These are phyloP conservation scores for Litsea cubeba DNA, from an alignment of 164 flowering plant species.

Conservation along the genomic window DNA sequence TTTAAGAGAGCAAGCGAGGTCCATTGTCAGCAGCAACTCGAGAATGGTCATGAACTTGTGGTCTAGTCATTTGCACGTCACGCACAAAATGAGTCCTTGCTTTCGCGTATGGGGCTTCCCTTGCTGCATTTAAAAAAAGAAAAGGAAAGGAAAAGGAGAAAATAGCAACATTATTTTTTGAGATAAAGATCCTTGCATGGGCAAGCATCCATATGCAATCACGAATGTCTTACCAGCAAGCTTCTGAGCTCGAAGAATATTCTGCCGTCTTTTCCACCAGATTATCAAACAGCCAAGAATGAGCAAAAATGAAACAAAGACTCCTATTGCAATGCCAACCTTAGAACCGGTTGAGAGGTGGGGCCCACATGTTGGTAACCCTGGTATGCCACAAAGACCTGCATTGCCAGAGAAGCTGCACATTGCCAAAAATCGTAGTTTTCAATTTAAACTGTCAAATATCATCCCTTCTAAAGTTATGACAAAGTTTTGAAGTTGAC, in stretches of 20 bases:
- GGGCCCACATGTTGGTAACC: conserved; percentile 77
- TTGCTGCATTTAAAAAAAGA: conserved; percentile 43
- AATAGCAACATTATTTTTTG: background rate
- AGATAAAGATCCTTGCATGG: background rate
- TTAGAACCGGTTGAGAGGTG: conserved; percentile 73
- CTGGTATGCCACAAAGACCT: conserved; percentile 97
- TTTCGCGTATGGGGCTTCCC: conserved; percentile 98
- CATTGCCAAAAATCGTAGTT: background rate
- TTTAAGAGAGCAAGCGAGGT: conserved; percentile 72
- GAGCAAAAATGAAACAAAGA: conserved; percentile 38
- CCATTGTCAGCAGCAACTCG: conserved; percentile 75
- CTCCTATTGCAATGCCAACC: conserved; percentile 64
- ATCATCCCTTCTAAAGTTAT: background rate
- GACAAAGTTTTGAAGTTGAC: background rate
- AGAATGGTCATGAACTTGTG: conserved; percentile 47
- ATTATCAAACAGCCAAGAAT: conserved; percentile 43
- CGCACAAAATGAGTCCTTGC: conserved; percentile 78
- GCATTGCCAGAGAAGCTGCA: conserved; percentile 86
- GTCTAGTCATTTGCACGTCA: conserved; percentile 82
- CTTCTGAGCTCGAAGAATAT: conserved; percentile 78
- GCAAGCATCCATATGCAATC: background rate
- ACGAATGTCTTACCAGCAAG: conserved; percentile 56
- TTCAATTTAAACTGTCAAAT: background rate
- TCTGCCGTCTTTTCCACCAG: conserved; percentile 94
- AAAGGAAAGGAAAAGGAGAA: too few relatives aligned